A percentile compares a stretch with the other conserved stretches of the same genome.
phyloP scores from a whole-genome alignment of 257 asterid species.

The Handroanthus guayacan region DNA sequence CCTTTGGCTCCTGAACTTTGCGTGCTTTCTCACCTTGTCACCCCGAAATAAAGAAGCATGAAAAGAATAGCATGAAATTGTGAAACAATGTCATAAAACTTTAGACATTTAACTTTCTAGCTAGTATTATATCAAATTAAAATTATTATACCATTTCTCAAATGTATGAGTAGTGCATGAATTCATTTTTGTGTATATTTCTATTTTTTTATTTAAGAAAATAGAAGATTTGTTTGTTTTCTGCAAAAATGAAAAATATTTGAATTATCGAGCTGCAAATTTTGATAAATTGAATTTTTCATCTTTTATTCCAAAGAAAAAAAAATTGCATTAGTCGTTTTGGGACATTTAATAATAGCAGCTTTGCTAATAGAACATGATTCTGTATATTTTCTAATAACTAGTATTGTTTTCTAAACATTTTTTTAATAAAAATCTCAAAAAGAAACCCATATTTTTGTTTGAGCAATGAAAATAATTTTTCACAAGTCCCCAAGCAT shows the following conservation, averaged over 20 bases:
- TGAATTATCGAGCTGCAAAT: background rate
- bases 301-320: background rate
- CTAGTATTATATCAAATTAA: background rate
- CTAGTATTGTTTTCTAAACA: background rate
- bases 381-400: background rate
- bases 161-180: background rate
- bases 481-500: too few species aligned
- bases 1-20: background rate
- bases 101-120: constrained; percentile 1
- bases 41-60: background rate
- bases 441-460: background rate
- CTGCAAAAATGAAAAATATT: background rate
- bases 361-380: background rate
- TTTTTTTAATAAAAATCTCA: background rate
- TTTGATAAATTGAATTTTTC: background rate
- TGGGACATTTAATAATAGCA: background rate
- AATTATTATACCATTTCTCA: background rate
- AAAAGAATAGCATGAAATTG: background rate
- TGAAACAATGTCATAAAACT: background rate
- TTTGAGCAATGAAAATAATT: background rate
- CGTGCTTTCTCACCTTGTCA: background rate
- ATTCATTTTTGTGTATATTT: background rate
- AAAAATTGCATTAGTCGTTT: background rate
- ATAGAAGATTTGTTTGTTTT: background rate
- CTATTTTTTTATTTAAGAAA: background rate